phyloP scores from a whole-genome alignment of 371 early-diverging fungal genomes.

The Mucor piriformis region DNA sequence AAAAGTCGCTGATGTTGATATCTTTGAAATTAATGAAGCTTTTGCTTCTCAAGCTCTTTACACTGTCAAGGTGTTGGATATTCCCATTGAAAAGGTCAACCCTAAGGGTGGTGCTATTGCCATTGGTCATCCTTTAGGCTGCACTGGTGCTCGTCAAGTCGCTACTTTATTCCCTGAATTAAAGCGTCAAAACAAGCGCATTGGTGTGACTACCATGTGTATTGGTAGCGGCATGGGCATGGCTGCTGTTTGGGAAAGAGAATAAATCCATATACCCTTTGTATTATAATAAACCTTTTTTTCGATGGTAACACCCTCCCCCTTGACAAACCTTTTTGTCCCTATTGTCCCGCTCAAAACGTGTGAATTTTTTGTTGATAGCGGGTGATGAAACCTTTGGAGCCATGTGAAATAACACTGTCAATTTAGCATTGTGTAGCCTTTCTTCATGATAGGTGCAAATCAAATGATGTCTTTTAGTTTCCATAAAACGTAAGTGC shows the following conservation, averaged over 20 bases:
- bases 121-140: constrained; percentile 68
- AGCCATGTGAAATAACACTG: no score
- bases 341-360: no score
- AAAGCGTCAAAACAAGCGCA: constrained; percentile 80
- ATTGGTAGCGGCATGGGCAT: constrained; percentile 98
- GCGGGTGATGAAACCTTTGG: no score
- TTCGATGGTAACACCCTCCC: no score
- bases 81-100: constrained; percentile 91
- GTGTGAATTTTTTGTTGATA: no score
- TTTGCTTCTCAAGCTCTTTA: constrained; percentile 98
- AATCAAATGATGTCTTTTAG: no score
- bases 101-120: constrained; percentile 97
- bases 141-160: constrained; percentile 96
- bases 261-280: constrained; percentile 5
- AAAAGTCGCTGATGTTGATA: constrained; percentile 73
- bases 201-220: constrained; percentile 94
- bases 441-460: no score
- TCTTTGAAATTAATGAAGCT: constrained; percentile 96
- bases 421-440: no score
- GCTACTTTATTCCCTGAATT: constrained; percentile 94
- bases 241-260: constrained; percentile 88
- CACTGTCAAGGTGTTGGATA: constrained; percentile 83
- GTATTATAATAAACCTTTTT: not conserved
- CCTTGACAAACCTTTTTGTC: no score
- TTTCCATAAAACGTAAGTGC: no score